A percentile compares a stretch with the other conserved stretches of the same genome.
Conservation (phyloP, 352 stramenopile genomes). For the Globisporangium recalcitrans region DNA sequence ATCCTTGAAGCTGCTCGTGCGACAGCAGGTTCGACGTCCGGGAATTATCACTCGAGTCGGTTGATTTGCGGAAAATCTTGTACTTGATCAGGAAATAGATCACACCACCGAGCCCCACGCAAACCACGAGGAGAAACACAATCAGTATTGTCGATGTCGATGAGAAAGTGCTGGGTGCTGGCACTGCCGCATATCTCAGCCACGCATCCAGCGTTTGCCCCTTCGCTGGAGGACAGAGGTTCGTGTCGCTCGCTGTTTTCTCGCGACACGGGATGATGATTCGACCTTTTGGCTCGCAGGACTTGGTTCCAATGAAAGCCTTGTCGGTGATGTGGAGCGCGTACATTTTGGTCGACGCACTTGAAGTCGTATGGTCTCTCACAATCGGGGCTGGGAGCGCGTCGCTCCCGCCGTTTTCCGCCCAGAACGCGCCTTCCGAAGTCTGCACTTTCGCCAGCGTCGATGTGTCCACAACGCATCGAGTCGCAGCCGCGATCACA, state of each 20-base stretch:
- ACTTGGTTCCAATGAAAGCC: slow-evolving; percentile 37
- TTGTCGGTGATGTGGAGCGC: slow-evolving; percentile 49
- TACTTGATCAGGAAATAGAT: slow-evolving; percentile 56
- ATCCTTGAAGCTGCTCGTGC: slow-evolving; percentile 12
- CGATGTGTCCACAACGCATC: slow-evolving; percentile 38
- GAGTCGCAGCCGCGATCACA: slow-evolving; percentile 28
- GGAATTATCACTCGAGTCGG: slow-evolving; percentile 28
- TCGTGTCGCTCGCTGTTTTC: slow-evolving; percentile 35
- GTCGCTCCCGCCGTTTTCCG: slow-evolving; percentile 49
- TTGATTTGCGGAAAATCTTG: slow-evolving; percentile 26
- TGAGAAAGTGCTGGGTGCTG: slow-evolving; percentile 40
- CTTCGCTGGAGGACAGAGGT: slow-evolving; percentile 31
- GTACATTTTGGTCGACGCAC: slow-evolving; percentile 30
- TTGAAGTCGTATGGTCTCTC: slow-evolving; percentile 34
- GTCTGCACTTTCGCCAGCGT: slow-evolving; percentile 24
- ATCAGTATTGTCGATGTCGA: slow-evolving; percentile 48
- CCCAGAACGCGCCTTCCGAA: slow-evolving; percentile 46
- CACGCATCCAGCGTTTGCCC: slow-evolving; percentile 52
- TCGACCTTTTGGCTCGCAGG: slow-evolving; percentile 43
- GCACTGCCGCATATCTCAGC: slow-evolving; percentile 37
- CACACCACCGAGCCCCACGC: slow-evolving; percentile 26
- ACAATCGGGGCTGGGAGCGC: slow-evolving; percentile 46
- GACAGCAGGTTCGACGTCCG: slow-evolving; percentile 29
- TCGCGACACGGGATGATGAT: slow-evolving; percentile 68
- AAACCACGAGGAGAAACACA: slow-evolving; percentile 30